Evolutionary conservation across 805 yeast genomes (phyloP), one percentile per base, ranked within the genome.

Genomic region (Nakazawaea pomicola): DNA sequence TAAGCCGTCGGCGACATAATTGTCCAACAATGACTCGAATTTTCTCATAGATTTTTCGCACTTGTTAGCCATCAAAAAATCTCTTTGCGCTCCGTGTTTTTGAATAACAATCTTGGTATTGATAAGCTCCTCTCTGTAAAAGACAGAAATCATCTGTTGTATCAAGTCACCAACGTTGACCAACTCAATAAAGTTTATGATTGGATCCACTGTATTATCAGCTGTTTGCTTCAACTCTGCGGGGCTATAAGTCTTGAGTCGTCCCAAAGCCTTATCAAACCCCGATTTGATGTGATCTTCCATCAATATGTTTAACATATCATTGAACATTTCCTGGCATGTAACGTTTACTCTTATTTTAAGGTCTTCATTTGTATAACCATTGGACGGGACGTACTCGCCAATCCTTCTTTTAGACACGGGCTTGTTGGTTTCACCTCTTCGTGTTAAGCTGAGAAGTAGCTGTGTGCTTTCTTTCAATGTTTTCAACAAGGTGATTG

Each of bases 91-190:
- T 50, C 81, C 79, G 4, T 52, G 48, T 20, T 55, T 57, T 14
- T 42, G 43, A 11, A 40, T 38, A 20, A 88, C 77, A 17, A 87
- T 70, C 29, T 73, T 68, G 21, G 58, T 65, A 40, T 66, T 59
- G 6, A 78, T 57, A 49, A 91, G 70, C 56, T 91, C 98, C 56
- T 86, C 90, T 51, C 84, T 83, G 62, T 88, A 91, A 51, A 93
- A 93, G 5, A 88, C 86, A 39, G 85, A 89, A 33, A 90, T 65
- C 95, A 91, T 87, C 57, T 91, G 97, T 52, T 88, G 82, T 17
- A 93, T 86, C 43, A 91, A 66, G 58, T 91, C 99, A 4, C 96
- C 97, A 45, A 87, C 80, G 51, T 90, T 93, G 27, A 93, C 93
- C 43, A 93, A 70, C 56, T 91, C 97, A 14, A 95, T 83, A 52